Percentiles rank a stretch among this genome's conserved stretches.
Evolutionary conservation across 1,139 yeast genomes (phyloP).

Genomic region (Diutina neorugosa): DNA sequence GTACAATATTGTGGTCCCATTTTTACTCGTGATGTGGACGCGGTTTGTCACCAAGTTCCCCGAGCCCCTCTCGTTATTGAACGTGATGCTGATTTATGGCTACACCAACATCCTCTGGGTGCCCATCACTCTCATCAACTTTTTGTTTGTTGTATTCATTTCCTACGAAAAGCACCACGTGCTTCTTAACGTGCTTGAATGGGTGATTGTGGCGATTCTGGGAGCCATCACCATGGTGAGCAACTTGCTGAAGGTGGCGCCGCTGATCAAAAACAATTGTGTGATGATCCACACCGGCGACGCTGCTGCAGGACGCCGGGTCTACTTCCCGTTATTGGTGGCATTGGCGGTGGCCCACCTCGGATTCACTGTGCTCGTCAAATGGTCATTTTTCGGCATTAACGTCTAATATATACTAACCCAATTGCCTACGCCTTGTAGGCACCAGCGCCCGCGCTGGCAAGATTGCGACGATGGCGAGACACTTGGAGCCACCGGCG

Average conservation of each 20-base stretch:
- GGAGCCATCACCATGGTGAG: conserved; percentile 38
- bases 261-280: conserved; percentile 16
- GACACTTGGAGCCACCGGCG: background rate
- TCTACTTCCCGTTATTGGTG: background rate
- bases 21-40: conserved; percentile 35
- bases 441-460: background rate
- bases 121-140: conserved; percentile 55
- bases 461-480: background rate
- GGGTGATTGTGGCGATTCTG: conserved; percentile 35
- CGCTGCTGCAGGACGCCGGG: background rate
- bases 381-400: conserved; percentile 1
- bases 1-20: conserved; percentile 56
- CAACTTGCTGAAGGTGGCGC: conserved; percentile 30
- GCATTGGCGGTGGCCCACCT: background rate
- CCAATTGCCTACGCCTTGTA: background rate
- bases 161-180: conserved; percentile 23
- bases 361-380: conserved; percentile 3
- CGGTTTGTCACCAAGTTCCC: conserved; percentile 32
- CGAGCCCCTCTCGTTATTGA: conserved; percentile 26
- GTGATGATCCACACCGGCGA: conserved; percentile 4
- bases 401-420: background rate
- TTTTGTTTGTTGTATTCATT: conserved; percentile 34
- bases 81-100: conserved; percentile 54
- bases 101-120: conserved; percentile 72
- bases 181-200: conserved; percentile 27